Conservation (phyloP, 2,329 filamentous ascomycete species). For the Fusarium secorum region DNA sequence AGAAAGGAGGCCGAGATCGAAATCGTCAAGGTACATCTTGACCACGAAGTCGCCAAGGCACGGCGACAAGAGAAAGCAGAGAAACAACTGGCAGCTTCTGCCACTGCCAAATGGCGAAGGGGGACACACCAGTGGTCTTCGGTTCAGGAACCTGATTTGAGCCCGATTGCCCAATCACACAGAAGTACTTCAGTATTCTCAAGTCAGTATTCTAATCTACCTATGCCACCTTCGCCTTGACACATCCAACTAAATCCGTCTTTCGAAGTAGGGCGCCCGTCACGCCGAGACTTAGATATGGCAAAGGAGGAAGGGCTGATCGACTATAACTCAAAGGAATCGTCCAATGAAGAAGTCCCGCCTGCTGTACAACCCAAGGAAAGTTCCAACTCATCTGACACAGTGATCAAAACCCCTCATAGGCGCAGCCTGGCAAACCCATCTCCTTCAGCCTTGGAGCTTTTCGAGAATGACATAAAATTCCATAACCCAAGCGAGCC, state of each 20-base stretch:
- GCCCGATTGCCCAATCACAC: slow-evolving; percentile 57
- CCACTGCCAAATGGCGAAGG: slow-evolving; percentile 54
- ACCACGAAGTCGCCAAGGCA: slow-evolving; percentile 50
- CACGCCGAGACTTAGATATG: neutral
- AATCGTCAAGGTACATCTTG: slow-evolving; percentile 44
- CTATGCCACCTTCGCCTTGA: slow-evolving; percentile 5
- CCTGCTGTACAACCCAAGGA: neutral
- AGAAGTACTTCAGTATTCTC: slow-evolving; percentile 34
- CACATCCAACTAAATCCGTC: slow-evolving; percentile 11
- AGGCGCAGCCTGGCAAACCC: slow-evolving; percentile 35
- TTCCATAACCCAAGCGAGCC: slow-evolving; percentile 35
- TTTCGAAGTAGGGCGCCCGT: slow-evolving; percentile 8
- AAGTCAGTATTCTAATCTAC: slow-evolving; percentile 32
- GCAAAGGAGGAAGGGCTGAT: slow-evolving; percentile 9
- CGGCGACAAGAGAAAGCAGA: slow-evolving; percentile 55
- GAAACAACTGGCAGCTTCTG: slow-evolving; percentile 40
- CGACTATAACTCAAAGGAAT: neutral
- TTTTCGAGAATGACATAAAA: slow-evolving; percentile 45
- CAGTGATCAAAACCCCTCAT: slow-evolving; percentile 49
- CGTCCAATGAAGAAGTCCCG: neutral
- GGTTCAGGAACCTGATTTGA: slow-evolving; percentile 57
- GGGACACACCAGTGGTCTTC: slow-evolving; percentile 61
- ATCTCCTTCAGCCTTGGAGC: slow-evolving; percentile 42
- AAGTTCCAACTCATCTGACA: slow-evolving; percentile 46
- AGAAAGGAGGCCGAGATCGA: slow-evolving; percentile 57